Conservation (phyloP, 106 monocot species). For the Amphibolis antarctica region DNA sequence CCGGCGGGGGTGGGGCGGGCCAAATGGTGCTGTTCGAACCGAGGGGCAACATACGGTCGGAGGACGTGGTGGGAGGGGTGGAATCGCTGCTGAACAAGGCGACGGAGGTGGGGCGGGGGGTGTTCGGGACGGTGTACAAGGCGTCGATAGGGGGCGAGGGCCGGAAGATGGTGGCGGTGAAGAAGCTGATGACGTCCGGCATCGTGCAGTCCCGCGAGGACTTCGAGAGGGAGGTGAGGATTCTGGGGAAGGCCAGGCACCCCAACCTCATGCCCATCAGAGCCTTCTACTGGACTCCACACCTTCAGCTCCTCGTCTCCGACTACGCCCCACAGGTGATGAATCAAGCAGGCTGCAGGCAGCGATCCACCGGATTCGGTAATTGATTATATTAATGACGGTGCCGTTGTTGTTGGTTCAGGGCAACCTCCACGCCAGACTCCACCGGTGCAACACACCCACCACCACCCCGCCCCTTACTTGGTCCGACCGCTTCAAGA, state of each 20-base stretch:
- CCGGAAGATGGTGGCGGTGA: conserved; percentile 41
- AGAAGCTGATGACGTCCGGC: conserved; percentile 45
- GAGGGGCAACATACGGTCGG: conserved; percentile 21
- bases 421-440: conserved; percentile 46
- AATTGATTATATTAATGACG: neutral
- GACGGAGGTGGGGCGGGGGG: conserved; percentile 61
- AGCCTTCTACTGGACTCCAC: conserved; percentile 94
- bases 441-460: conserved; percentile 20
- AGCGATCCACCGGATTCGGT: too few relatives aligned
- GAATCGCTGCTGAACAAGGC: conserved; percentile 64
- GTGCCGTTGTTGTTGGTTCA: neutral
- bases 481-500: conserved; percentile 64
- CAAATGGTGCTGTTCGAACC: conserved; percentile 55
- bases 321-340: conserved; percentile 35
- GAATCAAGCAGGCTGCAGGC: too few relatives aligned
- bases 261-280: conserved; percentile 62
- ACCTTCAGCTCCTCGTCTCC: conserved; percentile 70
- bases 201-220: conserved; percentile 63
- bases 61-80: conserved; percentile 35
- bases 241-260: conserved; percentile 65
- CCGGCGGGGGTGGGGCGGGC: conserved; percentile 40
- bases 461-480: conserved; percentile 16
- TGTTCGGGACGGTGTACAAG: conserved; percentile 60
- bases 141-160: conserved; percentile 38
- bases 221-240: conserved; percentile 72